phyloP scores from a whole-genome alignment of 345 rosid genomes.

The Hibiscus syriacus region DNA sequence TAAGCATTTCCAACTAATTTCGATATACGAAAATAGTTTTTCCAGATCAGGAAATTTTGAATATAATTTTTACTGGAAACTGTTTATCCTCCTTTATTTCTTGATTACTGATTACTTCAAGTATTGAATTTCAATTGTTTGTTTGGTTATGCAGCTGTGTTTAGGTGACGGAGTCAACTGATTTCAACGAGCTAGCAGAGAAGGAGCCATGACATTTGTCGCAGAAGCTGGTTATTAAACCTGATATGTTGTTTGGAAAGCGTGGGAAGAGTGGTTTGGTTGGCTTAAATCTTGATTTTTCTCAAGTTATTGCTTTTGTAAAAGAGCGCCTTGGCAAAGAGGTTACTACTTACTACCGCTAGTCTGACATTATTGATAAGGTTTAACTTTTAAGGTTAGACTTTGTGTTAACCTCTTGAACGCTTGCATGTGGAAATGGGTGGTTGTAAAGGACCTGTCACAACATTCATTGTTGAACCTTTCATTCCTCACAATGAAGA shows the following conservation, averaged over 20 bases:
- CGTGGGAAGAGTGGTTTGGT: no score
- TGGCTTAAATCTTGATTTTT: no score
- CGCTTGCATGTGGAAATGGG: slow-evolving; percentile 73
- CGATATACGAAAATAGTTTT: background rate
- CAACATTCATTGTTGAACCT: no score
- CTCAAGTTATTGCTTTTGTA: no score
- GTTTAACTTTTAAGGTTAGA: background rate
- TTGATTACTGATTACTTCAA: background rate
- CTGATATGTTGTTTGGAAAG: no score
- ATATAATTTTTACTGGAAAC: background rate
- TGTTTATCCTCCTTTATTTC: background rate
- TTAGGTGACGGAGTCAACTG: no score
- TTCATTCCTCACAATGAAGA: no score
- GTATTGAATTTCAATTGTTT: background rate
- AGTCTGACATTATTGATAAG: background rate
- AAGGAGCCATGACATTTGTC: no score
- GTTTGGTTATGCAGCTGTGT: background rate
- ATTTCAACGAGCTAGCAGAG: no score
- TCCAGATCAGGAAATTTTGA: background rate
- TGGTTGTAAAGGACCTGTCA: slow-evolving; percentile 86
- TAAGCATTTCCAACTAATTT: background rate
- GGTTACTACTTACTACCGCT: slow-evolving; percentile 22
- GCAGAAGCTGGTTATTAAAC: no score
- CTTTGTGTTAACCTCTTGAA: background rate
- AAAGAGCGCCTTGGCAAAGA: slow-evolving; percentile 81